These are phyloP conservation scores for Escallonia herrerae DNA, from an alignment of 129 eudicot genomes.

Conservation along the genomic window DNA sequence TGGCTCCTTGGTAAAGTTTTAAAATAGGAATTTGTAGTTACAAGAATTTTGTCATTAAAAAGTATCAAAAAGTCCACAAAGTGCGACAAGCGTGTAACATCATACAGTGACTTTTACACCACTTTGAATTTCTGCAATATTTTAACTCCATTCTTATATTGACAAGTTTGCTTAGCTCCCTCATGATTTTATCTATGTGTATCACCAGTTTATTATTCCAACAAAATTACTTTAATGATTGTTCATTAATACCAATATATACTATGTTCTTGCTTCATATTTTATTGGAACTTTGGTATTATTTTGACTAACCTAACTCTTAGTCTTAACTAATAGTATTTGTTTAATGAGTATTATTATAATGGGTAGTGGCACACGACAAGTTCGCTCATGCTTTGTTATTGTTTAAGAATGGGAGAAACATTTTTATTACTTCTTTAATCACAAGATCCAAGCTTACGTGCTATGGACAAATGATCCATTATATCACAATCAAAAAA, in stretches of 20 bases:
- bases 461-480: background rate
- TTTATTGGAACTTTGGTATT: conserved; percentile 24
- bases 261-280: conserved; percentile 5
- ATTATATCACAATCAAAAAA: no score
- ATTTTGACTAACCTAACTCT: conserved; percentile 25
- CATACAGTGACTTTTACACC: conserved; percentile 39
- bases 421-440: conserved; percentile 1
- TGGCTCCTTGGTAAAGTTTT: conserved; percentile 6
- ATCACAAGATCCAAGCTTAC: background rate
- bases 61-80: conserved; percentile 42
- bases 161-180: conserved; percentile 7
- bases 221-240: conserved; percentile 2
- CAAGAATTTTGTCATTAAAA: conserved; percentile 9
- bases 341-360: background rate
- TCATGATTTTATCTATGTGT: conserved; percentile 21
- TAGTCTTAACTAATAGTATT: background rate
- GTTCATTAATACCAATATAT: background rate
- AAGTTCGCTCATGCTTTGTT: conserved; percentile 46
- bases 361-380: conserved; percentile 66
- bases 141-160: conserved; percentile 2
- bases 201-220: conserved; percentile 10
- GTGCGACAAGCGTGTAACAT: conserved; percentile 70
- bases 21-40: conserved; percentile 1
- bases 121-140: conserved; percentile 9
- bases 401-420: background rate